These are phyloP conservation scores for Scheffersomyces spartinae DNA, from an alignment of 805 yeast genomes.

Conservation along the genomic window DNA sequence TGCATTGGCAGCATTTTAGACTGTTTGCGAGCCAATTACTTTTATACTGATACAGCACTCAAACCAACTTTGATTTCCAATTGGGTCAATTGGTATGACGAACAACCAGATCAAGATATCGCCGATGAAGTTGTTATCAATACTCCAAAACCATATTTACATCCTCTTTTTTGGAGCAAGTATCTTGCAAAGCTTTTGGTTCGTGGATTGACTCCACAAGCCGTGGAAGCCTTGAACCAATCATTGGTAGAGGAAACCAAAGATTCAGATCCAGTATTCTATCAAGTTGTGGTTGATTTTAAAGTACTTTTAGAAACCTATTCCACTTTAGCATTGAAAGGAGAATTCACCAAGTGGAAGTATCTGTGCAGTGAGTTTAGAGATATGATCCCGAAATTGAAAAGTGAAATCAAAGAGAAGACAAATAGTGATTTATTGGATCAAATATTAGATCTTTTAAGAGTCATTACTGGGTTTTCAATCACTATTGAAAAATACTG, in stretches of 20 bases:
- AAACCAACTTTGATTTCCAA: constrained; percentile 34
- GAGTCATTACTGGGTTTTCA: constrained; percentile 36
- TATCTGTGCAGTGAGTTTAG: constrained; percentile 37
- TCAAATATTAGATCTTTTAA: constrained; percentile 31
- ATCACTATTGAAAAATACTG: constrained; percentile 41
- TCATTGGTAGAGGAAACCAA: constrained; percentile 32
- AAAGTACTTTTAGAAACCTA: constrained; percentile 27
- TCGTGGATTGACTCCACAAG: constrained; percentile 52
- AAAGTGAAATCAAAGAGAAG: constrained; percentile 12
- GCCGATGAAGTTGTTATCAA: constrained; percentile 35
- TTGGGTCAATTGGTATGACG: constrained; percentile 65
- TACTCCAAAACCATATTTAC: constrained; percentile 34
- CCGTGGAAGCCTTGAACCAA: constrained; percentile 33
- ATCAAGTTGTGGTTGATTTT: constrained; percentile 29
- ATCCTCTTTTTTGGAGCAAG: constrained; percentile 50
- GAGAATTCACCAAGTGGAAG: constrained; percentile 40
- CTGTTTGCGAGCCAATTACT: constrained; percentile 44
- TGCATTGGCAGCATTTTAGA: no score
- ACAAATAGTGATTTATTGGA: constrained; percentile 16
- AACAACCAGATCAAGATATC: constrained; percentile 46
- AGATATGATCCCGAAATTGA: constrained; percentile 21
- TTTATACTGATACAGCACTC: constrained; percentile 22
- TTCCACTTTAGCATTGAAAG: constrained; percentile 25
- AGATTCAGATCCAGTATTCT: constrained; percentile 17
- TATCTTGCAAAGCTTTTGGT: constrained; percentile 43